Base-by-base conservation (phyloP, 2,329 filamentous ascomycete species). In the Colletotrichum orchidophilum region DNA sequence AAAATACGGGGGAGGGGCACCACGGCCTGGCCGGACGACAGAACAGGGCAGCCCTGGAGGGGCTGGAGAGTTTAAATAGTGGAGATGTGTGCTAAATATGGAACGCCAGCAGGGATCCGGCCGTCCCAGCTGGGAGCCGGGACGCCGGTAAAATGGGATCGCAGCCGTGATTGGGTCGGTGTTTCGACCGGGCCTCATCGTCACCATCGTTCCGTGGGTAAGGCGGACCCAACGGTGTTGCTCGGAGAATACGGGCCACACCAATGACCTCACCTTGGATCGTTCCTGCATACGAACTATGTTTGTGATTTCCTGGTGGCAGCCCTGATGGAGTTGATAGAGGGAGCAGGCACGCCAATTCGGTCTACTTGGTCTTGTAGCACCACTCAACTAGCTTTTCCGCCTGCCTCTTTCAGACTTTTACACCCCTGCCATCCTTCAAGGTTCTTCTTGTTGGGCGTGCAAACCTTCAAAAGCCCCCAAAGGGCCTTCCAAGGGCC, bases 141-240 rank as follows among this genome's bases (percentile, higher is more conserved):
- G 46, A 24, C 54, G 55, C 62, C 63, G 67, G 67, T 52, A 62
- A 62, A 66, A 62, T 42, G 50, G 39, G 63, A 67, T 52, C 63
- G 18, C 62, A 61, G 63, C 50, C 55, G 57, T 70, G 63, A 70
- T 66, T 70, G 67, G 63, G 50, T n/a, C 27, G 11, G 21, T 61
- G 63, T 66, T 66, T 55, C 26, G 31, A 54, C 21, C 67, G 26
- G 33, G 15, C 49, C 49, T 52, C 60, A 29, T 61, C 58, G 42
- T 26, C 58, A 29, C 39, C 21, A 21, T 54, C 27, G 12, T 29
- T 39, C 26, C 42, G 27, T 26, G 46, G 59, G 46, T 26, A 52
- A 27, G 53, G 27, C 29, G 26, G 62, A 33, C 7, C 66, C 54
- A 29, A n/a, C 29, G 46, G 27, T 35, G 27, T 8, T 31, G 15